These are phyloP conservation scores for Gossypium longicalyx DNA, from an alignment of 345 rosid species.

Conservation along the genomic window DNA sequence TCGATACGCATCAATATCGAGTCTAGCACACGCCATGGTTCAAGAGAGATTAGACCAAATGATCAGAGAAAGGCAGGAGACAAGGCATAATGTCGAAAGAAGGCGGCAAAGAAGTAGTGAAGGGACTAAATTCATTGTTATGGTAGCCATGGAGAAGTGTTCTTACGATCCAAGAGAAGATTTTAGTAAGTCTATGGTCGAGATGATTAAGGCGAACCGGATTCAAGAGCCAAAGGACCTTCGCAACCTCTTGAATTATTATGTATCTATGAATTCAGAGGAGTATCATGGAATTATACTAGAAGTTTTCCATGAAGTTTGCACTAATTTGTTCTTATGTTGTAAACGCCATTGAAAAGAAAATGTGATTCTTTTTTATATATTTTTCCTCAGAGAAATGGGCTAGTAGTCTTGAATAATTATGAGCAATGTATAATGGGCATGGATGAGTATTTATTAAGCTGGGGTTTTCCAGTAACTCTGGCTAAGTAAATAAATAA, in stretches of 20 bases:
- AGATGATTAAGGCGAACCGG: constrained; percentile 65
- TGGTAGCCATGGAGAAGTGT: constrained; percentile 85
- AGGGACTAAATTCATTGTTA: constrained; percentile 54
- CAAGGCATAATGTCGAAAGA: constrained; percentile 4
- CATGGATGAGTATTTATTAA: not conserved
- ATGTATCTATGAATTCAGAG: constrained; percentile 67
- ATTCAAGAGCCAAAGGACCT: constrained; percentile 63
- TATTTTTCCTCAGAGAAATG: not conserved
- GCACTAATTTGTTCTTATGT: constrained; percentile 52
- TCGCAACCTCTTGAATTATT: constrained; percentile 72
- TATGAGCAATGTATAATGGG: not conserved
- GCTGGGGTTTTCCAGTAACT: not conserved
- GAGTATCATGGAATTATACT: constrained; percentile 59
- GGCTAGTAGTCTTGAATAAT: not conserved
- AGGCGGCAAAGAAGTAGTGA: constrained; percentile 3
- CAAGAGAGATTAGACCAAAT: constrained; percentile 13
- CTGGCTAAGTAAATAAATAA: not conserved
- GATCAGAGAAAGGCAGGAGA: constrained; percentile 11
- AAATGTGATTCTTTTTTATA: not conserved
- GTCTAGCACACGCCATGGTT: constrained; percentile 73
- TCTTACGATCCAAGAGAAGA: constrained; percentile 75
- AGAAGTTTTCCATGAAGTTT: constrained; percentile 76
- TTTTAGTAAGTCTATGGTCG: constrained; percentile 73
- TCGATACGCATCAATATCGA: constrained; percentile 52
- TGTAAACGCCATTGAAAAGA: constrained; percentile 41